phyloP scores from a whole-genome alignment of 768 basidiomycete genomes.

The Termitomyces titanicus region DNA sequence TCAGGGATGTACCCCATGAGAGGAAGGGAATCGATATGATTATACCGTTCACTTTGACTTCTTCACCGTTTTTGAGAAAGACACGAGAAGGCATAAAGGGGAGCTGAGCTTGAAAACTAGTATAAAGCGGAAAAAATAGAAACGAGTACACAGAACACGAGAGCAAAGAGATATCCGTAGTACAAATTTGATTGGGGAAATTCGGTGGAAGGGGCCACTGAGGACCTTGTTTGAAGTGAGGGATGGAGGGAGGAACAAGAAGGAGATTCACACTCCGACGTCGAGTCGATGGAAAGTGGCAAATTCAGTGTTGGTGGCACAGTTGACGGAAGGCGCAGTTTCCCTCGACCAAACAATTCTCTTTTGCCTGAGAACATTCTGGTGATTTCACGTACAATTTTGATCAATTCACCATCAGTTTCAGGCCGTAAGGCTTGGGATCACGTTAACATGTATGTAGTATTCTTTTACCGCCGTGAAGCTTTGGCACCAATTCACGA shows the following conservation, averaged over 20 bases:
- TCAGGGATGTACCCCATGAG: conserved; percentile 14
- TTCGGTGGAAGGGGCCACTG: conserved; percentile 15
- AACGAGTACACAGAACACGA: conserved; percentile 18
- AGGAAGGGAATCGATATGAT: conserved; percentile 19
- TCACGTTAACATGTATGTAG: not conserved
- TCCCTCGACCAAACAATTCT: conserved; percentile 7
- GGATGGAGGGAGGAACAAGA: conserved; percentile 35
- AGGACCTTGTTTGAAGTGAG: conserved; percentile 27
- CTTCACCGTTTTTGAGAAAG: conserved; percentile 77
- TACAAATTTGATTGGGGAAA: conserved; percentile 18
- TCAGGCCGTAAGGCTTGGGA: not conserved
- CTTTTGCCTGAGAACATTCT: conserved; percentile 8
- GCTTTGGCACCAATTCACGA: not conserved
- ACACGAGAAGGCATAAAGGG: conserved; percentile 43
- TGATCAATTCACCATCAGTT: conserved; percentile 6
- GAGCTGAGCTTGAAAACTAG: conserved; percentile 30
- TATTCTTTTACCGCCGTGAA: not conserved
- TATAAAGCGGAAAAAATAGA: conserved; percentile 27
- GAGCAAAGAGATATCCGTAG: conserved; percentile 18
- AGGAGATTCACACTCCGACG: conserved; percentile 42
- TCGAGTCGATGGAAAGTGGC: conserved; percentile 8
- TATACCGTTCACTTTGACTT: conserved; percentile 84
- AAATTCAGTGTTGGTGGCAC: conserved; percentile 11
- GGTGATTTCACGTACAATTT: not conserved
- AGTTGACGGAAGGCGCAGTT: conserved; percentile 14